phyloP scores from a whole-genome alignment of 805 yeast species.

The Zygoascus bituminiphila region DNA sequence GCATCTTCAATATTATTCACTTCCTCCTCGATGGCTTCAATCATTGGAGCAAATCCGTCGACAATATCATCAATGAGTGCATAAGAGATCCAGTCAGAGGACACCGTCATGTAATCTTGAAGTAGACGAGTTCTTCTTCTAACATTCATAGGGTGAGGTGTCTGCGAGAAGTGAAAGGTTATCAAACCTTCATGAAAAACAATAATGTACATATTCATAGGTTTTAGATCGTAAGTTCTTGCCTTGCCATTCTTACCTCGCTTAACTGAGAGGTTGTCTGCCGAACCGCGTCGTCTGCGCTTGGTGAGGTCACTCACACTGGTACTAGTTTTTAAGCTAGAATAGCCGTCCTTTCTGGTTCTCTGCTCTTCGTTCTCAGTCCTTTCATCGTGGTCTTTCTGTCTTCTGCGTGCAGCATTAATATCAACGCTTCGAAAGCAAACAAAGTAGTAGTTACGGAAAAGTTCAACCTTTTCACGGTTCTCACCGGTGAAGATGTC shows the following conservation, averaged over 20 bases:
- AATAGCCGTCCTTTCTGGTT: slow-evolving; percentile 1
- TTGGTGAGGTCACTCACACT: neutral
- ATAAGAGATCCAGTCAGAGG: slow-evolving; percentile 95
- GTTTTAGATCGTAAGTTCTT: slow-evolving; percentile 41
- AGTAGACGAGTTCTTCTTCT: slow-evolving; percentile 84
- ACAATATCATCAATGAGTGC: slow-evolving; percentile 95
- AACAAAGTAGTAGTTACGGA: slow-evolving; percentile 82
- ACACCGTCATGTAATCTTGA: slow-evolving; percentile 79
- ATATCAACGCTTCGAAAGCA: slow-evolving; percentile 83
- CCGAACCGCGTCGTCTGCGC: neutral
- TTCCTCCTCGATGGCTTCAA: slow-evolving; percentile 87
- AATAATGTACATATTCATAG: slow-evolving; percentile 85
- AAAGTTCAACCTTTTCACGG: slow-evolving; percentile 89
- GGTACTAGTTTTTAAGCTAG: neutral
- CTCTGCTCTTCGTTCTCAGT: slow-evolving; percentile 1
- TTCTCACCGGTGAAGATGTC: slow-evolving; percentile 91
- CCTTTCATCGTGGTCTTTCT: neutral
- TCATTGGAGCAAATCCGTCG: slow-evolving; percentile 96
- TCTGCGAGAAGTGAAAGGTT: slow-evolving; percentile 88
- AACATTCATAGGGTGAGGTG: slow-evolving; percentile 94
- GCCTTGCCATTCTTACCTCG: neutral
- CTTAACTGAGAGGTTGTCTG: neutral
- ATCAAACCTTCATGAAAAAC: slow-evolving; percentile 87
- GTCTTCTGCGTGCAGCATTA: slow-evolving; percentile 22
- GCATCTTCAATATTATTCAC: slow-evolving; percentile 93